These are phyloP conservation scores for Candida loeiensis DNA, from an alignment of 805 yeast genomes.

Conservation along the genomic window DNA sequence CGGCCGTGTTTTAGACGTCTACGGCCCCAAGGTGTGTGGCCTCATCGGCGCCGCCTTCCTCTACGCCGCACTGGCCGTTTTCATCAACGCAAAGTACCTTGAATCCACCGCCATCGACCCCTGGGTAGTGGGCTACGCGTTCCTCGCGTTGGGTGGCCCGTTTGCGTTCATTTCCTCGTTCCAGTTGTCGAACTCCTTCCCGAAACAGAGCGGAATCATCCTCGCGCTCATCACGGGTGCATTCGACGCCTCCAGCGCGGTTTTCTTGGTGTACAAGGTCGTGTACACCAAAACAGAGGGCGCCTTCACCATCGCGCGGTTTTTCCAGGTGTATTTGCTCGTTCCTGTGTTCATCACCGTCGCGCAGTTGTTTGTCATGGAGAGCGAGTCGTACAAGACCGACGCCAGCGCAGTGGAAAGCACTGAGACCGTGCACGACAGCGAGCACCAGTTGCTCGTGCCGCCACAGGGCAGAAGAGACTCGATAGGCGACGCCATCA, in stretches of 20 bases:
- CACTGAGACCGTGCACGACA: constrained; percentile 2
- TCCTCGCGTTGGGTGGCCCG: constrained; percentile 58
- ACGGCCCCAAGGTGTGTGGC: constrained; percentile 54
- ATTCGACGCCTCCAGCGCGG: constrained; percentile 56
- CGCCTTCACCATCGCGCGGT: constrained; percentile 38
- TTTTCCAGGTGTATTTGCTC: constrained; percentile 45
- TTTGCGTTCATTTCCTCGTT: constrained; percentile 54
- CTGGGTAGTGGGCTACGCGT: constrained; percentile 48
- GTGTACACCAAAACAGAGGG: constrained; percentile 32
- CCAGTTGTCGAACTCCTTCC: constrained; percentile 56
- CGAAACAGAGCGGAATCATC: constrained; percentile 48
- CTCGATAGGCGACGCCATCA: constrained; percentile 55
- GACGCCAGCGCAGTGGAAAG: constrained; percentile 2
- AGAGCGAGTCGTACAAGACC: constrained; percentile 47
- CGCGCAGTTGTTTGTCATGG: constrained; percentile 48
- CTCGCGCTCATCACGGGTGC: constrained; percentile 57
- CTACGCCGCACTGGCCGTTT: constrained; percentile 43
- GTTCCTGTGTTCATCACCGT: constrained; percentile 49
- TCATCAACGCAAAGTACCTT: constrained; percentile 36
- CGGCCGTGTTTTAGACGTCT: constrained; percentile 47
- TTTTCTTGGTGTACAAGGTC: constrained; percentile 46
- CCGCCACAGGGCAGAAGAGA: constrained; percentile 39
- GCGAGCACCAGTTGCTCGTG: constrained; percentile 1
- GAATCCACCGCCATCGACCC: constrained; percentile 41
- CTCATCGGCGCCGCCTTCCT: constrained; percentile 48